Percentiles rank a stretch among this genome's conserved stretches.
Evolutionary conservation across 2,329 filamentous ascomycete genomes (phyloP).

Genomic region (Amylocarpus encephaloides): DNA sequence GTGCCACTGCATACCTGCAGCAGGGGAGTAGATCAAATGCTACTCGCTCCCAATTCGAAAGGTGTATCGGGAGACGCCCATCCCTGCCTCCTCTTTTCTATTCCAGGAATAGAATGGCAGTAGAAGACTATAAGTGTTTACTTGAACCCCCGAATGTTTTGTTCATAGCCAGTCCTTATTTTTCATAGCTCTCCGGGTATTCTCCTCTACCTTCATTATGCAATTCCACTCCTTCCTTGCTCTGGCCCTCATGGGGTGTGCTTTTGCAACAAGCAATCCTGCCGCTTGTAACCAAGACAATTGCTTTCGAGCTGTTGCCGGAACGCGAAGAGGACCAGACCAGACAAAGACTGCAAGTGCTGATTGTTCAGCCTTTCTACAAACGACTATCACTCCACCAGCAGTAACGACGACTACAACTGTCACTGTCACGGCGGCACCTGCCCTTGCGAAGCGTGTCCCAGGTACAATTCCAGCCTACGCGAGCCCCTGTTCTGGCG

Average conservation of each 20-base stretch:
- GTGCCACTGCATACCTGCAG: not conserved
- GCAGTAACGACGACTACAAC: slow-evolving; percentile 7
- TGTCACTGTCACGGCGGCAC: slow-evolving; percentile 2
- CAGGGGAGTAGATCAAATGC: not conserved
- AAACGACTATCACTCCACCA: slow-evolving; percentile 7
- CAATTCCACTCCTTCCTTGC: not conserved
- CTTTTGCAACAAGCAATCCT: not conserved
- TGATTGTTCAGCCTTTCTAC: slow-evolving; percentile 18
- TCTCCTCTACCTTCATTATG: slow-evolving; percentile 1
- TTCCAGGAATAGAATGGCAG: not conserved
- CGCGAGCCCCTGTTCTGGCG: slow-evolving; percentile 18
- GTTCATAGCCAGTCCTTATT: not conserved
- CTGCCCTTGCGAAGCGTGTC: slow-evolving; percentile 1
- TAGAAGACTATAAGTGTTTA: not conserved
- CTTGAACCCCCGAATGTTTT: not conserved
- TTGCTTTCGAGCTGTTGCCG: slow-evolving; percentile 19
- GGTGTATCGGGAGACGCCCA: not conserved
- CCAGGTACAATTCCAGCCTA: slow-evolving; percentile 20
- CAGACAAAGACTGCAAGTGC: slow-evolving; percentile 10
- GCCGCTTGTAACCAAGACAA: slow-evolving; percentile 16
- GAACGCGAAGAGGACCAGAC: slow-evolving; percentile 11
- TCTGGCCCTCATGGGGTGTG: slow-evolving; percentile 4
- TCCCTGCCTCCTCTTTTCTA: not conserved
- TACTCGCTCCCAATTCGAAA: not conserved
- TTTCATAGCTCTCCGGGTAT: not conserved